Conservation (phyloP, 345 rosid genomes). For the Rhodomyrtus tomentosa region DNA sequence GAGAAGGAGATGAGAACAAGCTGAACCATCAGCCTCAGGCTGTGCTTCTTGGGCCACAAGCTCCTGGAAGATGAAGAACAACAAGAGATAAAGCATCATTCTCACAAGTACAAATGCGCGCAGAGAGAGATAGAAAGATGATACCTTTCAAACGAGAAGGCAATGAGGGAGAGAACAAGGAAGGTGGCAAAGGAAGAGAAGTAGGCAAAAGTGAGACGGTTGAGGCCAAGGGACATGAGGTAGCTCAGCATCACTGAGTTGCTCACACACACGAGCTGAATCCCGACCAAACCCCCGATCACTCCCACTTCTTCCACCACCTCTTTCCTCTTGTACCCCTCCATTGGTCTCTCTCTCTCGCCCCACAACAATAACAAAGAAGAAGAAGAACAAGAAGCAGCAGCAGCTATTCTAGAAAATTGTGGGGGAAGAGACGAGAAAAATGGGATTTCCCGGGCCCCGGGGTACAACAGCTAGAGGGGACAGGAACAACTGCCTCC, state of each 20-base stretch:
- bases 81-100: neutral
- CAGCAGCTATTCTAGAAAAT: neutral
- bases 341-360: neutral
- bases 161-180: slow-evolving; percentile 58
- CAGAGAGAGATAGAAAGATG: neutral
- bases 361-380: neutral
- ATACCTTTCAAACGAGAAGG: slow-evolving; percentile 66
- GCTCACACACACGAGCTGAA: slow-evolving; percentile 63
- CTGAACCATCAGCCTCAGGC: slow-evolving; percentile 44
- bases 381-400: neutral
- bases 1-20: slow-evolving; percentile 59
- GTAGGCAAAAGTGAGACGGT: slow-evolving; percentile 54
- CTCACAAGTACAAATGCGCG: neutral
- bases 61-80: slow-evolving; percentile 29
- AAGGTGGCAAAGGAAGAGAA: slow-evolving; percentile 59
- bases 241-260: slow-evolving; percentile 53
- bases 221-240: slow-evolving; percentile 71
- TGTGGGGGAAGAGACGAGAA: neutral
- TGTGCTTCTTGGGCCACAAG: slow-evolving; percentile 54
- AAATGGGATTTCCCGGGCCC: neutral
- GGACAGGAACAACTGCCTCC: neutral
- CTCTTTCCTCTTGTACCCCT: neutral
- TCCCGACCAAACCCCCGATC: slow-evolving; percentile 47
- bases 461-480: neutral
- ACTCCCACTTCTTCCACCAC: slow-evolving; percentile 40